These are phyloP conservation scores for Pleurozium schreberi DNA, from an alignment of 225 moss, liverwort and hornwort species.

Conservation along the genomic window DNA sequence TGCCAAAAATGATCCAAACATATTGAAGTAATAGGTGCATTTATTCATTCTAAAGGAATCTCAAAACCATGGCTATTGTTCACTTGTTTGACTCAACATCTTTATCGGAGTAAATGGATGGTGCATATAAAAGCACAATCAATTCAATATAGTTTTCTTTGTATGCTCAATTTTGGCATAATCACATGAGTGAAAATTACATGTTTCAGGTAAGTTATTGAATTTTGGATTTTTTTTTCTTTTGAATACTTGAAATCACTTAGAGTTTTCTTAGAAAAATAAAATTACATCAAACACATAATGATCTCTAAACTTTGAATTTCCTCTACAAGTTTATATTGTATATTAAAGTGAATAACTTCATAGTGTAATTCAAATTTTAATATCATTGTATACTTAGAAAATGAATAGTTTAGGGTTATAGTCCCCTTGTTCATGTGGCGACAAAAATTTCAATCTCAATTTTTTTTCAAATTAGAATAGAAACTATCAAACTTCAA, in stretches of 20 bases:
- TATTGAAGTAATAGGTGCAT: too few relatives aligned
- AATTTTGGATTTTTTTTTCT: not conserved
- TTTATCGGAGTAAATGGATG: too few relatives aligned
- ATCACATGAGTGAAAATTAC: not conserved
- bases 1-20: too few relatives aligned
- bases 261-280: not conserved
- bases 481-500: too few relatives aligned
- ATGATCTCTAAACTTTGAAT: not conserved
- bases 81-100: too few relatives aligned
- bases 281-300: not conserved
- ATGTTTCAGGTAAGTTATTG: not conserved
- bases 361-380: not conserved
- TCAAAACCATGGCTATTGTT: too few relatives aligned
- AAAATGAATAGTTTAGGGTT: accelerated
- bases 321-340: not conserved
- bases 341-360: not conserved
- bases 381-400: not conserved
- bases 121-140: too few relatives aligned
- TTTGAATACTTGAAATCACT: not conserved
- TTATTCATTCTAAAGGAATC: too few relatives aligned
- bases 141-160: not conserved
- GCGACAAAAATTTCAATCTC: not conserved
- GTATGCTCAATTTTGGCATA: not conserved
- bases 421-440: not conserved
- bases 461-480: not conserved